Conservation (phyloP, 2,329 filamentous ascomycete species). For the Xylaria sp. region DNA sequence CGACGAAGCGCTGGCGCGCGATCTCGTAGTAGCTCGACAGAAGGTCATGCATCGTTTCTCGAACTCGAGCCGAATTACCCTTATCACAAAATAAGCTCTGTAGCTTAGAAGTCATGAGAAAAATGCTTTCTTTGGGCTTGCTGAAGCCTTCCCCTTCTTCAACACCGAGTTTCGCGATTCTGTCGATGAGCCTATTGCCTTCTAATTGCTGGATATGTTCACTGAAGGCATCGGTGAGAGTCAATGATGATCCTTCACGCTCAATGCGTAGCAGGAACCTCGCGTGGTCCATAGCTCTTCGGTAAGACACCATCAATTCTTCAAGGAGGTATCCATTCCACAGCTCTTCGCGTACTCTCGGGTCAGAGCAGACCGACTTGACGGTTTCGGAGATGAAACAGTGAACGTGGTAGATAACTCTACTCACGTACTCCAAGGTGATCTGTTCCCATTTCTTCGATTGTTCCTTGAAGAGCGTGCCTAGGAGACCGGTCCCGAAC, state of each 20-base stretch:
- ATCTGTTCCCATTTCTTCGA: conserved; percentile 60
- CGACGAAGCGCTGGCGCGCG: conserved; percentile 69
- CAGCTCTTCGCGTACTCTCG: conserved; percentile 54
- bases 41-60: conserved; percentile 65
- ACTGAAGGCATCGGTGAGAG: conserved; percentile 64
- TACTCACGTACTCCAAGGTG: conserved; percentile 57
- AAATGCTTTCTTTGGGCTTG: conserved; percentile 31
- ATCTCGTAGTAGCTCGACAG: conserved; percentile 72
- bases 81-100: conserved; percentile 45
- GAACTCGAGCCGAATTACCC: conserved; percentile 50
- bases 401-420: conserved; percentile 58
- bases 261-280: conserved; percentile 63
- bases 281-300: conserved; percentile 56
- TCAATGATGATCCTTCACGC: conserved; percentile 55
- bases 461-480: conserved; percentile 60
- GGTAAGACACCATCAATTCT: conserved; percentile 56
- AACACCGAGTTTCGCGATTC: conserved; percentile 34
- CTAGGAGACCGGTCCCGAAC: conserved; percentile 48
- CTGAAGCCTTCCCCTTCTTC: neutral
- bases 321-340: conserved; percentile 55
- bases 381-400: conserved; percentile 57
- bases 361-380: conserved; percentile 55
- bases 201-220: conserved; percentile 47
- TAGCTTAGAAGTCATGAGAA: conserved; percentile 40
- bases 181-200: conserved; percentile 38